These are phyloP conservation scores for Fusarium domesticum DNA, from an alignment of 2,329 filamentous ascomycete species.

Conservation along the genomic window DNA sequence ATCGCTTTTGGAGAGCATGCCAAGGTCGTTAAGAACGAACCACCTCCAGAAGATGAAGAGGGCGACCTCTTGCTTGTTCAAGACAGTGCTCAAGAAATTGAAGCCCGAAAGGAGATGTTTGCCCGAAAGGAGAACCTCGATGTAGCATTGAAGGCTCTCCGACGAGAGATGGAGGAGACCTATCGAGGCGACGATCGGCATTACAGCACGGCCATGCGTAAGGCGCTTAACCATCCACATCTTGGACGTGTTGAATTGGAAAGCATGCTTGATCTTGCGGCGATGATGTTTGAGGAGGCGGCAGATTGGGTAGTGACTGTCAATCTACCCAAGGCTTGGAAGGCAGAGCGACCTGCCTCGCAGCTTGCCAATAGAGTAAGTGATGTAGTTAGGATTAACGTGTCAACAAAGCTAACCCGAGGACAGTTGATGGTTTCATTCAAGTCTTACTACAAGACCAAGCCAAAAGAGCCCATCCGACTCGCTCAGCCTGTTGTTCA, in stretches of 20 bases:
- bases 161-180: slow-evolving; percentile 44
- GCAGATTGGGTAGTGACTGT: slow-evolving; percentile 42
- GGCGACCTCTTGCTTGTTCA: slow-evolving; percentile 41
- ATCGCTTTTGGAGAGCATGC: slow-evolving; percentile 62
- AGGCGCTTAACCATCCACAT: slow-evolving; percentile 39
- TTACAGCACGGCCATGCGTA: slow-evolving; percentile 43
- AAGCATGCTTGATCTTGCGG: slow-evolving; percentile 43
- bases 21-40: slow-evolving; percentile 42
- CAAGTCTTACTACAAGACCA: slow-evolving; percentile 38
- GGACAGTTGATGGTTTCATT: slow-evolving; percentile 38
- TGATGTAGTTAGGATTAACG: background rate
- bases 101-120: slow-evolving; percentile 60
- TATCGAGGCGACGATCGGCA: slow-evolving; percentile 38
- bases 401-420: slow-evolving; percentile 16
- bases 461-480: slow-evolving; percentile 30
- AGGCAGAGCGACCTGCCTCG: slow-evolving; percentile 35
- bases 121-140: slow-evolving; percentile 62
- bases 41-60: slow-evolving; percentile 36
- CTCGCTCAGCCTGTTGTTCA: slow-evolving; percentile 2
- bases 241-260: slow-evolving; percentile 43
- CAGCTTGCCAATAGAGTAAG: slow-evolving; percentile 39
- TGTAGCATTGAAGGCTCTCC: slow-evolving; percentile 47
- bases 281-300: slow-evolving; percentile 47
- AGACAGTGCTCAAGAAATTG: slow-evolving; percentile 48
- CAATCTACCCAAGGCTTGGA: slow-evolving; percentile 42